Evolutionary conservation across 2,329 filamentous ascomycete species (phyloP), one percentile per base, ranked within the genome.

Genomic region (Colletotrichum costaricense): DNA sequence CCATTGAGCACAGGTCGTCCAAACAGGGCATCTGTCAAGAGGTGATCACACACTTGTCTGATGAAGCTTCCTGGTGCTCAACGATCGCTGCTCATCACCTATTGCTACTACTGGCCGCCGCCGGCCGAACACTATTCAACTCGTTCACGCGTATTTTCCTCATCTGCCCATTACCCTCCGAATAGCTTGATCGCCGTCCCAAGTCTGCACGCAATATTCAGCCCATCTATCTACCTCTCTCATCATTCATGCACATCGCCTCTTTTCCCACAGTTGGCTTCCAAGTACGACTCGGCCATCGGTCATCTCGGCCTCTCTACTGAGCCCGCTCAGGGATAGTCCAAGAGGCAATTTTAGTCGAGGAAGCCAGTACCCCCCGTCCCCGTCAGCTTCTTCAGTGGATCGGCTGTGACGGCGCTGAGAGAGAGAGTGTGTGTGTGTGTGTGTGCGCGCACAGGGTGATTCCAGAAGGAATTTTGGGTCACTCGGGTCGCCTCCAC

Each of bases 321-420:
- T 57, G 49, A 69, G 60, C 33, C 52, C 65, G 65, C 65, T 72
- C 69, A 72, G 69, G 69, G 69, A 72, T 72, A 55, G 60, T 42
- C 67, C 67, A 73, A 71, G 71, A 71, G 71, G 71, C 71, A 73
- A 66, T 71, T 73, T 71, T 73, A 71, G 71, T 73, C 67, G 71
- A 60, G 59, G 26, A 38, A 38, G 22, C 26, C 33, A 33, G 66
- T 28, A 49, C 46, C 46, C 55, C 30, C 42, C 26, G 26, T 68
- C 65, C 38, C 38, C 65, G 58, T 72, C 69, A 69, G 69, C 69
- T 72, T 72, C 69, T 73, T 71, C 60, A 71, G 63, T 74, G 72
- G 72, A 74, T 69, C 69, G 69, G 72, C 46, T 74, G 63, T 62
- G 64, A 73, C 72, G 69, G 67, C 60, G 69, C 72, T 12, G 38